Base-by-base conservation (phyloP, 2,329 filamentous ascomycete genomes). In the Cadophora luteo-olivacea region DNA sequence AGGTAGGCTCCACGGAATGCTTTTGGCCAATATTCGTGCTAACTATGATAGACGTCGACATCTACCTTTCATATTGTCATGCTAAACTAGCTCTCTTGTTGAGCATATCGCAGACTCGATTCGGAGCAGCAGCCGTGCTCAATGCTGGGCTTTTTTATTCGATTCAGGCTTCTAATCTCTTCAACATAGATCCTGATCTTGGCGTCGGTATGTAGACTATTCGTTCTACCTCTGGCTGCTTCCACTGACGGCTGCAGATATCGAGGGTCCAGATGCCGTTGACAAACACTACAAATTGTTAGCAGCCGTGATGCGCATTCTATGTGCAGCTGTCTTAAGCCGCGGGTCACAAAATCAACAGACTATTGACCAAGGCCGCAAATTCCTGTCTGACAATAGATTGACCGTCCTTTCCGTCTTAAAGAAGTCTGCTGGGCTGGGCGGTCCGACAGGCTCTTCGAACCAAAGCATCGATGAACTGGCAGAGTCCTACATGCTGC, bases 161-260 rank as follows among this genome's bases (percentile, higher is more conserved):
- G 0, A 83, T 98, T 33, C 91, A 92, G 70, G 87, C 91, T 66
- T 97, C 94, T 0, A 88, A 89, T n/a, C 85, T 98, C 25, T 99
- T 98, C 79, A 85, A 89, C 9, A 92, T 92, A 14, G 96, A 99
- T 78, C 96, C 96, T 0, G 96, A 99, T 79, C 89, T 99, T 65
- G 94, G 97, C 69, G 89, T 94, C 68, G 86, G 86, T 86, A 77
- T 75, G 80, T 77, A 63, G 2, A n/a, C 32, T 58, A 36, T 51
- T 8, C 22, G 5, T 45, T 32, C 41, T 45, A 3, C 16, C 54
- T 41, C 54, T 22, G 32, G 36, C 55, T 32, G 49, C 61, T 65
- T 57, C 69, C 36, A 64, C 66, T 73, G 62, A 67, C 33, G n/a
- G 32, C 7, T 38, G 12, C 64, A 78, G 77, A 78, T 69, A 76